Conservation (phyloP, 164 flowering plant species). For the Magnolia changhungtana region DNA sequence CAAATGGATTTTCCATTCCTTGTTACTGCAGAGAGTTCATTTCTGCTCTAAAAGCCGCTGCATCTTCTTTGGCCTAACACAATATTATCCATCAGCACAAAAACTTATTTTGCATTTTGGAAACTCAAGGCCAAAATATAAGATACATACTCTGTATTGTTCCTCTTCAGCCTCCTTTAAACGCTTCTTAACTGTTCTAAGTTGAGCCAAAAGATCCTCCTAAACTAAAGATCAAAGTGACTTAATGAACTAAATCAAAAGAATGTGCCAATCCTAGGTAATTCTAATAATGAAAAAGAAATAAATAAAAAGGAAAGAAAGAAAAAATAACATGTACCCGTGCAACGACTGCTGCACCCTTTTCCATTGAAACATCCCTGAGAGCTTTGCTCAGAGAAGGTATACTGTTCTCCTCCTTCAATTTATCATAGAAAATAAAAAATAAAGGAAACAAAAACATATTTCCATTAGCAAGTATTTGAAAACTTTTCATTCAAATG, state of each 20-base stretch:
- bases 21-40: conserved; percentile 78
- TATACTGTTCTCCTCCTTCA: conserved; percentile 64
- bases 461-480: neutral
- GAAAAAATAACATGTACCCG: conserved; percentile 46
- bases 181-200: conserved; percentile 73
- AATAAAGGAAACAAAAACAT: neutral
- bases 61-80: conserved; percentile 89
- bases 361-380: conserved; percentile 92
- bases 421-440: conserved; percentile 17
- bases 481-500: neutral
- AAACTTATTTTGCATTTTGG: neutral
- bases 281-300: too few relatives aligned
- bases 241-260: neutral
- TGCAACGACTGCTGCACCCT: conserved; percentile 91
- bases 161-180: conserved; percentile 96
- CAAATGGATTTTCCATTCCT: conserved; percentile 41
- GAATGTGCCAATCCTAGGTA: neutral
- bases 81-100: conserved; percentile 19
- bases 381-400: conserved; percentile 88
- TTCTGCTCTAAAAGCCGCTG: conserved; percentile 85
- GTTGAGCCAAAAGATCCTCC: conserved; percentile 94
- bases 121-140: neutral
- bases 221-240: conserved; percentile 37
- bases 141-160: conserved; percentile 72
- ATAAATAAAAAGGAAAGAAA: conserved; percentile 8